Conservation (phyloP, 768 basidiomycete genomes). For the Tulasnella sp. region DNA sequence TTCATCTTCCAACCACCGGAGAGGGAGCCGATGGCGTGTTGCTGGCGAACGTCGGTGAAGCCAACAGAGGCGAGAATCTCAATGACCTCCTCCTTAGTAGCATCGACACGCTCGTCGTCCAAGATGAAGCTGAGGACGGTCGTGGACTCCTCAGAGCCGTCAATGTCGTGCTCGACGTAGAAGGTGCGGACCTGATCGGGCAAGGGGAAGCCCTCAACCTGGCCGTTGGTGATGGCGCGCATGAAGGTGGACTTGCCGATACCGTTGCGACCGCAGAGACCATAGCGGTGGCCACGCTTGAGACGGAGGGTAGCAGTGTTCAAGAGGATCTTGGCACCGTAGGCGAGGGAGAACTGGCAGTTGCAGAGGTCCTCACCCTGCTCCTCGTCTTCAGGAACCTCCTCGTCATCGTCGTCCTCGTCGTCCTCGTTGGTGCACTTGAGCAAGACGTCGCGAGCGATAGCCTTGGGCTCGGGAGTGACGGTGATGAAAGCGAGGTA, state of each 20-base stretch:
- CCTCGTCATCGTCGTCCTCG: slow-evolving; percentile 56
- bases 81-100: slow-evolving; percentile 57
- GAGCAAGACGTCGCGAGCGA: slow-evolving; percentile 81
- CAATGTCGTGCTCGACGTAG: slow-evolving; percentile 99
- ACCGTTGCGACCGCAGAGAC: slow-evolving; percentile 97
- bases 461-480: slow-evolving; percentile 54
- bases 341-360: slow-evolving; percentile 97
- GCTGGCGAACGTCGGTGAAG: slow-evolving; percentile 82
- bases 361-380: slow-evolving; percentile 98
- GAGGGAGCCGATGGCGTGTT: slow-evolving; percentile 74
- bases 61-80: slow-evolving; percentile 85
- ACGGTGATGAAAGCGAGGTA: slow-evolving; percentile 63
- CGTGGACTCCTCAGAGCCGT: slow-evolving; percentile 87
- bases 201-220: slow-evolving; percentile 98
- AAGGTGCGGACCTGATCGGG: slow-evolving; percentile 96
- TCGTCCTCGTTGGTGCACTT: slow-evolving; percentile 78
- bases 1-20: slow-evolving; percentile 99
- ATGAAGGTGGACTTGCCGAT: slow-evolving; percentile 94
- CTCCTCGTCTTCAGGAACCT: slow-evolving; percentile 79
- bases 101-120: slow-evolving; percentile 73
- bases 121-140: slow-evolving; percentile 85
- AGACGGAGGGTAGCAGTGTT: slow-evolving; percentile 95
- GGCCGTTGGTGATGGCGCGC: slow-evolving; percentile 88
- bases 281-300: slow-evolving; percentile 97
- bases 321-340: slow-evolving; percentile 96